phyloP scores from a whole-genome alignment of 1,284 basidiomycete species.

The Marasmius sp. region DNA sequence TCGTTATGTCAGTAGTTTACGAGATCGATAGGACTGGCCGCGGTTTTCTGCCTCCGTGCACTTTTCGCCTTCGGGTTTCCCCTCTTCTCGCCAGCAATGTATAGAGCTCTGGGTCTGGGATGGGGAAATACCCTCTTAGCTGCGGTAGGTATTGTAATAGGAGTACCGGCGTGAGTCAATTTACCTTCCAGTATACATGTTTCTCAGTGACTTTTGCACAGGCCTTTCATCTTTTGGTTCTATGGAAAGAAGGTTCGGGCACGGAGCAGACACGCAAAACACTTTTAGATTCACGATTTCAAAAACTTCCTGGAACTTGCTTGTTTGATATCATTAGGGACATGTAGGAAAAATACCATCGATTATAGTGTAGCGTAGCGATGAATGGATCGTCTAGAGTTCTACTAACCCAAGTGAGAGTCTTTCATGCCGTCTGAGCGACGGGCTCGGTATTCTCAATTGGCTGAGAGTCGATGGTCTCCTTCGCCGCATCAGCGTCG shows the following conservation, averaged over 20 bases:
- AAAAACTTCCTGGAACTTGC: no score
- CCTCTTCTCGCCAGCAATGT: slow-evolving; percentile 68
- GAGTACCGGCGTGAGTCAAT: slow-evolving; percentile 60
- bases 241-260: slow-evolving; percentile 10
- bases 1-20: no score
- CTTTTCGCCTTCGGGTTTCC: slow-evolving; percentile 68
- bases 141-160: slow-evolving; percentile 50
- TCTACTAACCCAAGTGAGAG: no score
- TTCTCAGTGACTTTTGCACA: background rate
- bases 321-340: background rate
- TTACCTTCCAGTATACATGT: background rate
- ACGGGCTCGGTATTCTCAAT: no score
- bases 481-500: no score
- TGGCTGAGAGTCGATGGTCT: no score
- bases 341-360: background rate
- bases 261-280: slow-evolving; percentile 12
- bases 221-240: slow-evolving; percentile 16
- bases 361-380: no score
- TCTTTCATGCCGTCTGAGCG: no score
- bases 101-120: slow-evolving; percentile 59
- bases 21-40: slow-evolving; percentile 48
- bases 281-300: background rate
- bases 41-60: slow-evolving; percentile 56
- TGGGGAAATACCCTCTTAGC: slow-evolving; percentile 66
- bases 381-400: no score